Evolutionary conservation across 129 eudicot genomes (phyloP), one percentile per base, ranked within the genome.

Genomic region (Helianthus tuberosus): DNA sequence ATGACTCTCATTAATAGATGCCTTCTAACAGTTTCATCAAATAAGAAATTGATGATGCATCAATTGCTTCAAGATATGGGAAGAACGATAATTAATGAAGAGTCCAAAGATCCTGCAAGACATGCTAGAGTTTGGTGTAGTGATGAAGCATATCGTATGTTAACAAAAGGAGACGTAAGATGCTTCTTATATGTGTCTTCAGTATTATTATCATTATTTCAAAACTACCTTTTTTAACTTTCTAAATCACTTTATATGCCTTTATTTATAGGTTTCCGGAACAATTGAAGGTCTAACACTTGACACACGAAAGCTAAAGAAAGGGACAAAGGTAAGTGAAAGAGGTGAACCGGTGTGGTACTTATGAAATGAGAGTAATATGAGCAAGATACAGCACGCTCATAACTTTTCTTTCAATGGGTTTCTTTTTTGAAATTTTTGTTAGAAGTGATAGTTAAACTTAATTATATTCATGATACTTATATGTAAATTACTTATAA

Each of bases 31-130:
- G n/a, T n/a, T n/a, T n/a, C n/a, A n/a, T n/a, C n/a, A n/a, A n/a
- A n/a, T n/a, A n/a, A n/a, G n/a, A n/a, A n/a, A n/a, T n/a, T n/a
- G n/a, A n/a, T n/a, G n/a, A n/a, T n/a, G n/a, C n/a, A n/a, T n/a
- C n/a, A n/a, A n/a, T n/a, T n/a, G n/a, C n/a, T n/a, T n/a, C n/a
- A n/a, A n/a, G n/a, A n/a, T n/a, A n/a, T n/a, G n/a, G n/a, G n/a
- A n/a, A n/a, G n/a, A n/a, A n/a, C n/a, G n/a, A n/a, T 81, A 5
- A 58, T 81, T 20, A 55, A n/a, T 52, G 64, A 70, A 47, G 81
- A 81, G 63, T 75, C 85, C 35, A 50, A 47, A 52, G 69, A 74
- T 38, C 84, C 72, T 13, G 57, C 52, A 62, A 60, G 15, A 38
- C 76, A 54, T 38, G 68, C 73, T 55, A 80, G 80, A 66, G 11